phyloP scores from a whole-genome alignment of 345 rosid genomes.

The Ceriops tagal region DNA sequence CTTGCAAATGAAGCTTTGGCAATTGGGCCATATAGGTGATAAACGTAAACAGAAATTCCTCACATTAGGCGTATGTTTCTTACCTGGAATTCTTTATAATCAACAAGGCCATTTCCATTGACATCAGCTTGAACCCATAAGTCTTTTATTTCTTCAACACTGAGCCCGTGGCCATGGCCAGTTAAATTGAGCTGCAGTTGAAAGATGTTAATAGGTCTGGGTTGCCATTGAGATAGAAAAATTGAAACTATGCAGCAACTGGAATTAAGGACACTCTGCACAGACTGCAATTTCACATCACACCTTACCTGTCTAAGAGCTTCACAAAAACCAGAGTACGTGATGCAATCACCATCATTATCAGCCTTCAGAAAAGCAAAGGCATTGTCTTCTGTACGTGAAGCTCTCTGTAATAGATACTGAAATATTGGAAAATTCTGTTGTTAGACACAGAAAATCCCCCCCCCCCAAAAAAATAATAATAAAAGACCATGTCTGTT shows the following conservation, averaged over 20 bases:
- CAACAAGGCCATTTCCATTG: constrained; percentile 67
- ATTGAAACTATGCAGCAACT: not conserved
- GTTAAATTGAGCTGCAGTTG: constrained; percentile 62
- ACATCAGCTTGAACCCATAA: constrained; percentile 83
- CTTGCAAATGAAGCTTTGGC: not conserved
- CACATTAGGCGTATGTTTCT: constrained; percentile 3
- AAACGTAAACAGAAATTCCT: not conserved
- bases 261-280: constrained; percentile 1
- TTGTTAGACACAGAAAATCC: constrained; percentile 20
- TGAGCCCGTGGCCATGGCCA: constrained; percentile 68
- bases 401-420: constrained; percentile 65
- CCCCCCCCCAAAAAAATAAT: not conserved
- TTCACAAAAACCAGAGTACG: constrained; percentile 68
- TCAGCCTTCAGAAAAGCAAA: constrained; percentile 71
- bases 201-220: constrained; percentile 4
- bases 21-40: not conserved
- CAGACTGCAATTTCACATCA: not conserved
- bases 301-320: constrained; percentile 69
- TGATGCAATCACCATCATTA: constrained; percentile 49
- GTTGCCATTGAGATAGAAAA: not conserved
- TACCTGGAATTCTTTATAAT: constrained; percentile 89
- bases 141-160: constrained; percentile 63
- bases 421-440: constrained; percentile 30
- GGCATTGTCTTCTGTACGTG: constrained; percentile 65
- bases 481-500: too few relatives aligned